A percentile compares a stretch with the other conserved stretches of the same genome.
Evolutionary conservation across 2,329 filamentous ascomycete species (phyloP).

Genomic region (Penicillium sp.): DNA sequence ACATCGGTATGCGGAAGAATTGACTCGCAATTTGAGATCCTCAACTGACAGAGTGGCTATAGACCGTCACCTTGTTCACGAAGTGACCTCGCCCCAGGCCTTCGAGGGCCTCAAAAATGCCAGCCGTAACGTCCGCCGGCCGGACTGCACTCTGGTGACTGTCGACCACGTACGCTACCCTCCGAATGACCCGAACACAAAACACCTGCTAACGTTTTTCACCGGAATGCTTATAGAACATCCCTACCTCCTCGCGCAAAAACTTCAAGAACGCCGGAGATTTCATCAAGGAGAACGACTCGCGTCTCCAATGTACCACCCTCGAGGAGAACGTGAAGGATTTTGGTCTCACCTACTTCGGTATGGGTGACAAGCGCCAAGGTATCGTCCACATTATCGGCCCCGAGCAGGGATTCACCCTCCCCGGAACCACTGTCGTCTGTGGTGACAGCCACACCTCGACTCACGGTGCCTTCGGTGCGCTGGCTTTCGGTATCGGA

Average conservation of each 20-base stretch:
- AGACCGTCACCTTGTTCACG: slow-evolving; percentile 95
- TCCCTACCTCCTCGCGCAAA: slow-evolving; percentile 87
- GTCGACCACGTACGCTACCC: slow-evolving; percentile 79
- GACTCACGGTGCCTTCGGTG: slow-evolving; percentile 93
- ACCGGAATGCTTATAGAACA: slow-evolving; percentile 70
- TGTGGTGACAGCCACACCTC: slow-evolving; percentile 98
- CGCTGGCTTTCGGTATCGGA: slow-evolving; percentile 93
- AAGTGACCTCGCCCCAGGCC: slow-evolving; percentile 98
- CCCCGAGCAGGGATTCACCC: slow-evolving; percentile 96
- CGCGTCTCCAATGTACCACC: slow-evolving; percentile 87
- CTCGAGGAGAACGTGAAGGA: slow-evolving; percentile 97
- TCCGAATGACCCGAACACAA: background rate
- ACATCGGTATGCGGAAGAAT: slow-evolving; percentile 67
- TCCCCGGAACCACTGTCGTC: slow-evolving; percentile 93
- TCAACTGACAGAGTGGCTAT: slow-evolving; percentile 14
- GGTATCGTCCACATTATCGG: slow-evolving; percentile 98
- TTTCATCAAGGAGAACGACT: slow-evolving; percentile 94
- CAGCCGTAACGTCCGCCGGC: slow-evolving; percentile 79
- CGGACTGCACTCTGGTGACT: slow-evolving; percentile 94
- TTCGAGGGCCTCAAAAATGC: slow-evolving; percentile 95
- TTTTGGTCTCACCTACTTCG: slow-evolving; percentile 96
- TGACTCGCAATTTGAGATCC: slow-evolving; percentile 3
- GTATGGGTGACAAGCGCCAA: slow-evolving; percentile 91
- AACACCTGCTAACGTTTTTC: slow-evolving; percentile 1
- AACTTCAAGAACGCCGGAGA: slow-evolving; percentile 88